Evolutionary conservation across 2,329 filamentous ascomycete genomes (phyloP), one percentile per base, ranked within the genome.

Genomic region (Paracoccidioides brasiliensis): DNA sequence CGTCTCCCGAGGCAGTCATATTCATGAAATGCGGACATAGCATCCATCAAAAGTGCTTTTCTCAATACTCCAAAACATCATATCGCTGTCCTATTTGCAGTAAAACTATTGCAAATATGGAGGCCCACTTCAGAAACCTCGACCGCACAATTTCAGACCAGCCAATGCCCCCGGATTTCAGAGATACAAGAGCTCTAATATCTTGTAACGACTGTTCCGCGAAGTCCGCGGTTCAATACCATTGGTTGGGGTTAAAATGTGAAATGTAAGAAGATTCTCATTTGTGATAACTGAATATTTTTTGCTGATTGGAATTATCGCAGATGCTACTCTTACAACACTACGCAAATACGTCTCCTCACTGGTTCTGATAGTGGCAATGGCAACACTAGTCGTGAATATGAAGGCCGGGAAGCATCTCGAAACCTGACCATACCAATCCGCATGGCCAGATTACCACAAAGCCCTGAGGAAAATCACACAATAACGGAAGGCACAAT

Each of bases 61-160:
- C 88, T 48, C 82, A 93, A 63, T 87, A 95, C 67, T 90, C 94
- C 76, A 84, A 85, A 64, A 84, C 83, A 3, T 94, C 90, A 5
- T 98, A 97, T 74, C 94, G 91, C 66, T 98, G 93, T 65, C 93
- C 91, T 0, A 90, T 96, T 51, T 98, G 93, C 78, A 95, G 86
- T 73, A 95, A 93, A 71, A 95, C 88, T 60, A 85, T 95, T n/a
- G 82, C 89, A 61, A 97, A 97, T 67, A 98, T 98, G 91, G 91
- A 96, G 66, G 81, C 88, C 41, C 87, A 94, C 63, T 98, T 97
- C 74, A 84, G 89, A 51, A 93, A 93, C 62, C 74, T 97, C 38
- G 91, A 96, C 64, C 81, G 90, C 53, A 85, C 89, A 52, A 95
- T 98, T 58, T 80, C 86, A 60, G 79, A 80, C 46, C 93, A 98